Evolutionary conservation across 140 eudicot species (phyloP).

Genomic region (Anethum foeniculum): DNA sequence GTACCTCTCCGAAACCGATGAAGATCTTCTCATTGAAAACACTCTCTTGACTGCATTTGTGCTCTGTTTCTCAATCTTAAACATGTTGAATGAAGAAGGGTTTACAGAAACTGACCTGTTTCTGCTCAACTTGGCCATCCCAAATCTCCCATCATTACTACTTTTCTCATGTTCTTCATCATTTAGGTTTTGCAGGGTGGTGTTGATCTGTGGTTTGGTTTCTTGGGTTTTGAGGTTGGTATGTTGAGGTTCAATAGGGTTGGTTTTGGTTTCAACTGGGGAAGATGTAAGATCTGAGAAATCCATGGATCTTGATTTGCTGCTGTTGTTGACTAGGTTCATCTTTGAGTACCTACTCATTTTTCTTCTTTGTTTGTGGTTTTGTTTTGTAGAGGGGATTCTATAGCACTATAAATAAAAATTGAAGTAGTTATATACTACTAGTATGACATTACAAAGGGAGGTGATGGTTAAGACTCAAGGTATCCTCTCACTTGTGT

Average conservation of each 20-base stretch:
- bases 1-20: slow-evolving; percentile 68
- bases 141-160: not conserved
- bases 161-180: slow-evolving; percentile 15
- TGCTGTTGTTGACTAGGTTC: slow-evolving; percentile 24
- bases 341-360: slow-evolving; percentile 60
- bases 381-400: not conserved
- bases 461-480: not conserved
- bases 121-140: slow-evolving; percentile 17
- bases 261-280: slow-evolving; percentile 6
- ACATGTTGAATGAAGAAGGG: not conserved
- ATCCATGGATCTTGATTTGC: slow-evolving; percentile 50
- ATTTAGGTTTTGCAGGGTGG: not conserved
- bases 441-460: too few species aligned
- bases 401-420: not conserved
- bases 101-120: slow-evolving; percentile 18
- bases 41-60: slow-evolving; percentile 37
- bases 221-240: slow-evolving; percentile 12
- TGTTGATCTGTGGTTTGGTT: slow-evolving; percentile 10
- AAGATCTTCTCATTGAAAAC: slow-evolving; percentile 60
- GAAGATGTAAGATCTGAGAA: slow-evolving; percentile 37
- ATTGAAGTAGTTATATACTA: too few species aligned
- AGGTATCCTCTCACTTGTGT: not conserved
- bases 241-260: slow-evolving; percentile 2
- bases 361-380: not conserved
- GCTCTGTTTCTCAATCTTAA: slow-evolving; percentile 31